Percentiles rank a stretch among this genome's conserved stretches.
phyloP scores from a whole-genome alignment of 1,139 yeast genomes.

The Pneumocystis carinii region DNA sequence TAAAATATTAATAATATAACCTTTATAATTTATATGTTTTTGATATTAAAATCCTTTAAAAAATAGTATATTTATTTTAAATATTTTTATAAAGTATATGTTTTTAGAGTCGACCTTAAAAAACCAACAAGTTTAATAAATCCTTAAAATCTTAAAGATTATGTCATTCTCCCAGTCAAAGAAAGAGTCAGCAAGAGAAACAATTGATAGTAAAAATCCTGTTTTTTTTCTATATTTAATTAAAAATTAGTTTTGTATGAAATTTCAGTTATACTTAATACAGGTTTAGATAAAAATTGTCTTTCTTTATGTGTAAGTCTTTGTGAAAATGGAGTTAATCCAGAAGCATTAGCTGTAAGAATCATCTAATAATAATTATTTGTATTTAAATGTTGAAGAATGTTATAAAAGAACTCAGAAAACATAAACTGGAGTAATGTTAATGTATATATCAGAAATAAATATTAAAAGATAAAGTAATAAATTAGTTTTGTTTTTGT shows the following conservation, averaged over 20 bases:
- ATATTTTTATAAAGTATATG: background rate
- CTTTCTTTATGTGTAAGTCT: conserved; percentile 9
- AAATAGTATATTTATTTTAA: background rate
- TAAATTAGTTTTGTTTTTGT: background rate
- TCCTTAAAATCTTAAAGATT: background rate
- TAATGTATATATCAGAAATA: background rate
- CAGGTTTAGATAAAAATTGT: conserved; percentile 10
- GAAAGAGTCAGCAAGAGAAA: background rate
- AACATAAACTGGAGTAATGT: background rate
- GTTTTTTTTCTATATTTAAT: background rate
- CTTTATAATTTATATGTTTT: background rate
- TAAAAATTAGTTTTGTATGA: conserved; percentile 9
- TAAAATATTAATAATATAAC: background rate
- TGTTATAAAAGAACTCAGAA: background rate
- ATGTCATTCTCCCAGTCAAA: background rate
- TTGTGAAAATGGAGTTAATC: conserved; percentile 12
- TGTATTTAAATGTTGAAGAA: background rate
- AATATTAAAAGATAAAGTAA: background rate
- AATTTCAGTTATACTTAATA: conserved; percentile 12
- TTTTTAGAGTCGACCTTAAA: background rate
- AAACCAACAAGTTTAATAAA: background rate
- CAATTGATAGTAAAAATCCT: background rate
- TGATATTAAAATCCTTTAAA: background rate
- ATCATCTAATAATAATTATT: background rate
- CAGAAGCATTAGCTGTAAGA: conserved; percentile 14